Evolutionary conservation across 2,329 filamentous ascomycete genomes (phyloP).

Genomic region (Alternaria sp.): DNA sequence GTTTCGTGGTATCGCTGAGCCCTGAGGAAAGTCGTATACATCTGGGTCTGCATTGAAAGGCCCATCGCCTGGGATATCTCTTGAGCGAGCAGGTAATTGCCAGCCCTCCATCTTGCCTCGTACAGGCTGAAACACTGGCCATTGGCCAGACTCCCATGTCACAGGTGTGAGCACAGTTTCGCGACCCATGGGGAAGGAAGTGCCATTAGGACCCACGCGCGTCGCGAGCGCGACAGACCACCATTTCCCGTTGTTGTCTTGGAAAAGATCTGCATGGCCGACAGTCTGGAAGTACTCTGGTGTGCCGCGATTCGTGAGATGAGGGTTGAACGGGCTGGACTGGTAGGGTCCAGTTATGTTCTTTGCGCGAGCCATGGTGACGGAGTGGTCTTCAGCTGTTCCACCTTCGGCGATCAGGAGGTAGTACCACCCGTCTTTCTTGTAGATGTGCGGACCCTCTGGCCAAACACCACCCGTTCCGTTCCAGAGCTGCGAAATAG

Average conservation of each 20-base stretch:
- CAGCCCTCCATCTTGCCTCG: slow-evolving; percentile 56
- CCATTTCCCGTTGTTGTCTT: slow-evolving; percentile 34
- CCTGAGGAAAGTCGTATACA: slow-evolving; percentile 56
- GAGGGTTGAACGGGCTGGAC: slow-evolving; percentile 46
- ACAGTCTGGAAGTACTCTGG: slow-evolving; percentile 47
- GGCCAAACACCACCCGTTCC: slow-evolving; percentile 36
- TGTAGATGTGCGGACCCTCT: slow-evolving; percentile 52
- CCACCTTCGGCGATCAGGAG: slow-evolving; percentile 47
- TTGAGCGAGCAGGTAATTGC: slow-evolving; percentile 48
- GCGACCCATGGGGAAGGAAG: slow-evolving; percentile 38
- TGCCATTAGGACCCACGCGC: slow-evolving; percentile 28
- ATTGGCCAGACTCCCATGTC: slow-evolving; percentile 45
- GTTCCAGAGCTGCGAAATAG: slow-evolving; percentile 36
- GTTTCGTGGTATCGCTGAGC: slow-evolving; percentile 57
- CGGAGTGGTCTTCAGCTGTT: slow-evolving; percentile 45
- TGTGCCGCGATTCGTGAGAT: slow-evolving; percentile 39
- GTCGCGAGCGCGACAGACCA: slow-evolving; percentile 39
- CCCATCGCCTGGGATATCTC: slow-evolving; percentile 46
- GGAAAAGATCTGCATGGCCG: slow-evolving; percentile 42
- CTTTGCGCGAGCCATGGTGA: slow-evolving; percentile 48
- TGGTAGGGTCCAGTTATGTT: slow-evolving; percentile 50
- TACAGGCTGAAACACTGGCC: slow-evolving; percentile 57
- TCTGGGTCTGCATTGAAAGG: slow-evolving; percentile 57
- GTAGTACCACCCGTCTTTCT: slow-evolving; percentile 47
- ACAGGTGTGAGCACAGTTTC: slow-evolving; percentile 38